Base-by-base conservation (phyloP, 345 rosid species). In the Dipteronia sinensis region DNA sequence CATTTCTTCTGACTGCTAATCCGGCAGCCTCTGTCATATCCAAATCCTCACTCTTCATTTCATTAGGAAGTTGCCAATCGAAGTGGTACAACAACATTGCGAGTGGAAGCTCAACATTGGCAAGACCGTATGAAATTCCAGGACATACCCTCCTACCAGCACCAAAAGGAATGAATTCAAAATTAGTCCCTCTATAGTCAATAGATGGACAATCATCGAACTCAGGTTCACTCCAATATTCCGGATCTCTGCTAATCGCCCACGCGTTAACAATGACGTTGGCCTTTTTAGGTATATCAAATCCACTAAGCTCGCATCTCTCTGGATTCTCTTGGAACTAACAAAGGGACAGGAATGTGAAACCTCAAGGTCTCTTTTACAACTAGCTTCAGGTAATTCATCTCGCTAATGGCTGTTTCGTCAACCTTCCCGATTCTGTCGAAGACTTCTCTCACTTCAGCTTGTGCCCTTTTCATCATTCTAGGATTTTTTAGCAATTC, bases 1-100 rank as follows among this genome's bases (percentile, higher is more conserved):
- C 27, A 27, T 59, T 71, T 73, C 78, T 75, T 69, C 75, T 71
- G 6, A 78, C 80, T 0, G 86, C 61, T 4, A 74, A 31, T 15
- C 82, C 88, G 9, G 82, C 82, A 31, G 25, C 47, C 86, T 85
- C 87, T 3, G 82, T 76, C 90, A 87, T 85, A 73, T 87, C 88
- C 59, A 88, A 74, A 10, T 83, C 83, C 19, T 80, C 78, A 10
- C 29, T 22, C 63, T 1, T 67, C 77, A 74, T 58, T 23, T 74
- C 86, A 7, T 72, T 71, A 0, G 88, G 85, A 3, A 86, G 77
- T 7, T 80, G 71, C 91, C 91, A 88, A 42, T 88, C 85, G 73
- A 88, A 88, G 7, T 76, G 74, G 75, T 77, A 79, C 10, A 88
- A 67, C 34, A 88, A 76, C 16, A 66, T n/a, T 4, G 84, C 86